A percentile compares a stretch with the other conserved stretches of the same genome.
Conservation (phyloP, 1,284 basidiomycete species). For the Marasmius fiardii region DNA sequence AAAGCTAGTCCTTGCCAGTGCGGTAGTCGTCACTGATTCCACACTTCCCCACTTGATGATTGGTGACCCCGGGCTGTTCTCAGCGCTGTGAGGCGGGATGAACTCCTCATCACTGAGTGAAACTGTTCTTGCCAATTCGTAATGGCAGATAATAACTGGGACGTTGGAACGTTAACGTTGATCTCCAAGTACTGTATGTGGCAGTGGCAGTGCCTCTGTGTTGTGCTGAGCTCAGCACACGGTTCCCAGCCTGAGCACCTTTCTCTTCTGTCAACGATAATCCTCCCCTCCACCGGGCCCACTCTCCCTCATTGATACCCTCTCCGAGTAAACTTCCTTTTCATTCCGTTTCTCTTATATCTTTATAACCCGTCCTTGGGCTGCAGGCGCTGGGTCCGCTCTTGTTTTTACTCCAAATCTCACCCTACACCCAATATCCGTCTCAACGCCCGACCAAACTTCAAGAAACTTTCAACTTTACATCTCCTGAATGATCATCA, state of each 20-base stretch:
- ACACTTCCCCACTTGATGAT: no score
- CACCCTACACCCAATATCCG: constrained; percentile 14
- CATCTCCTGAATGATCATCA: constrained; percentile 25
- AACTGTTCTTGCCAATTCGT: no score
- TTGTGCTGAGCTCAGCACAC: constrained; percentile 4
- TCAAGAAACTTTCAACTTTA: constrained; percentile 2
- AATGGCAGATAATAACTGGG: no score
- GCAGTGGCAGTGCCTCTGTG: constrained; percentile 8
- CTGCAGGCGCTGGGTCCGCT: constrained; percentile 32
- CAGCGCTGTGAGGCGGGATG: no score
- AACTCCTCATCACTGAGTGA: no score
- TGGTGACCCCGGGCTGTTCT: no score
- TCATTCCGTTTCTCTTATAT: constrained; percentile 17
- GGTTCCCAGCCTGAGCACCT: background rate
- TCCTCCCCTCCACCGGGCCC: background rate
- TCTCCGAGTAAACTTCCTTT: constrained; percentile 11
- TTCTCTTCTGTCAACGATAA: background rate
- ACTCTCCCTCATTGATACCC: constrained; percentile 15
- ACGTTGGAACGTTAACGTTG: no score
- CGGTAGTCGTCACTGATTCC: no score
- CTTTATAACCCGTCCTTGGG: constrained; percentile 25
- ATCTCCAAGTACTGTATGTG: no score
- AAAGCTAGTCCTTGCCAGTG: no score
- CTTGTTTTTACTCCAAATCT: constrained; percentile 15
- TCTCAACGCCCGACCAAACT: constrained; percentile 4